Evolutionary conservation across 2,329 filamentous ascomycete species (phyloP), one percentile per base, ranked within the genome.

Genomic region (Helicocarpus griseus): DNA sequence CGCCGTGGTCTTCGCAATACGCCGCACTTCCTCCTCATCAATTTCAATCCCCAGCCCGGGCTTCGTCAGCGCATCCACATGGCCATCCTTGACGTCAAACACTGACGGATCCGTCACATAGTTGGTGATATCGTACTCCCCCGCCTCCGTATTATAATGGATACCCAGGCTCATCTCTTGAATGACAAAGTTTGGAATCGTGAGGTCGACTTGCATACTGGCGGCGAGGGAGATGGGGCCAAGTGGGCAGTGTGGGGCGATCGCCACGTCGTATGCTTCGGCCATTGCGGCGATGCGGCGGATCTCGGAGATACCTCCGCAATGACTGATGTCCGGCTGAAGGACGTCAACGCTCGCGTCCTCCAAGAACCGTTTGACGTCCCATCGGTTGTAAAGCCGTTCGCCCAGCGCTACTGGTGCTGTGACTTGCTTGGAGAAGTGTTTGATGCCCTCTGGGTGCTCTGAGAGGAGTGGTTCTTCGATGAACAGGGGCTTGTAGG

Each of bases 101-200:
- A 51, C 49, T 19, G 19, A 36, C 17, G 55, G 55, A 21, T 55
- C 54, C 21, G 29, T 51, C 29, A 47, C 43, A 22, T 88, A 89
- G 24, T 77, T 85, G 11, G 77, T 77, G 50, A 87, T 69, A 62
- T 87, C 84, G 58, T 81, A 74, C 2, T 79, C 75, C 1, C 79
- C 82, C 0, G 75, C 77, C 59, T 77, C 76, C 3, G 68, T 67
- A 58, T 90, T 90, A 62, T 89, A 90, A 63, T 90, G 87, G 58
- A 90, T 89, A 0, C 86, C 86, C 28, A 89, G 61, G 49, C 81
- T 84, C 86, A 89, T 89, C 65, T 89, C 86, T 61, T 87, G 81
- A 29, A 89, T 89, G 0, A 77, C 79, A 62, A 85, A 88, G 64
- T 85, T 89, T 19, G 75, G 76, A 19, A 71, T 79, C 8, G 68